Conservation (phyloP, 192 early-diverging fungal genomes). For the Rhizophagus sp. region DNA sequence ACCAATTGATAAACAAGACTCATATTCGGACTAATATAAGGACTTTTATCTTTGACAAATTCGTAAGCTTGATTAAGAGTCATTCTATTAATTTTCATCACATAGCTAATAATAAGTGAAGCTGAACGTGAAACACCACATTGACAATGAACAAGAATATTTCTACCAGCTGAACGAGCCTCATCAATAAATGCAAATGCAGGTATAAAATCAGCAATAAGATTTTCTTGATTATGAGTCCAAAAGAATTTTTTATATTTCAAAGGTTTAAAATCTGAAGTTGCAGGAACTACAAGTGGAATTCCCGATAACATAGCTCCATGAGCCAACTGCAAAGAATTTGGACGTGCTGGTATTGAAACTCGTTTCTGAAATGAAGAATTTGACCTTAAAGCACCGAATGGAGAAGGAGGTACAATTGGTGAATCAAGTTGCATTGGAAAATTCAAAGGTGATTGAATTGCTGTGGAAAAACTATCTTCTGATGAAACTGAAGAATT, state of each 20-base stretch:
- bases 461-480: constrained; percentile 13
- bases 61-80: constrained; percentile 67
- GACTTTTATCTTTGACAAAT: constrained; percentile 68
- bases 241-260: constrained; percentile 68
- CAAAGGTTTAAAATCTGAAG: constrained; percentile 33
- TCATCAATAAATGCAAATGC: constrained; percentile 71
- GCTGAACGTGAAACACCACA: constrained; percentile 89
- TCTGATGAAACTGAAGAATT: constrained; percentile 8
- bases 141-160: constrained; percentile 86
- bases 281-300: constrained; percentile 22
- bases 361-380: neutral
- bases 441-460: neutral
- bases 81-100: constrained; percentile 71
- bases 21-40: constrained; percentile 82
- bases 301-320: neutral
- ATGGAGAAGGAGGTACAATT: neutral
- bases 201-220: constrained; percentile 59
- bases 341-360: neutral
- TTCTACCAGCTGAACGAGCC: constrained; percentile 48
- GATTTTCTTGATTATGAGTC: constrained; percentile 71
- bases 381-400: neutral
- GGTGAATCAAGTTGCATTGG: constrained; percentile 7
- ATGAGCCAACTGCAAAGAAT: neutral
- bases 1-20: constrained; percentile 76
- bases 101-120: constrained; percentile 82